Evolutionary conservation across 1,139 yeast species (phyloP), one percentile per base, ranked within the genome.

Genomic region (Blastobotrys illinoisensis): DNA sequence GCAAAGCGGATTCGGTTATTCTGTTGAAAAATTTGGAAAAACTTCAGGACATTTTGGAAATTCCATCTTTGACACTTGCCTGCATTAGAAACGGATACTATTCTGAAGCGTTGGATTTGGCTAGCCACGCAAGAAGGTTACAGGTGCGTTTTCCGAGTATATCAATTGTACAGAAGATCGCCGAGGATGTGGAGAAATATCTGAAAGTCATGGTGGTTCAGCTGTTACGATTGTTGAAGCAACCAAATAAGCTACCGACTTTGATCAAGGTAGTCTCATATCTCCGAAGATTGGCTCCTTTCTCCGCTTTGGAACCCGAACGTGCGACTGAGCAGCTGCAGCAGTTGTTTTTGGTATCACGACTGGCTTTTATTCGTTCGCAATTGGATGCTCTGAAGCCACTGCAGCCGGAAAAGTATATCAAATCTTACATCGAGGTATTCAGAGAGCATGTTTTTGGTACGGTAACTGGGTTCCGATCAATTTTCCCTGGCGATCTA

Each of bases 81-180:
- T 88, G 97, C 69, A 88, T 90, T 5, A 76, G 82, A 52, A 86
- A 87, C 53, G 97, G 97, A 0, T 88, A 88, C 66, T 93, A 90
- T 67, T 88, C 90, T 46, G 97, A 90, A 64, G 90, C 97, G 5
- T 78, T 91, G 43, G 96, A 88, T 61, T 80, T 88, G 16, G 84
- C 89, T 16, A 79, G 85, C 47, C 82, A 87, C 64, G 81, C 87
- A 0, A 80, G 83, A 58, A 77, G 95, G 50, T 73, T 91, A 44
- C 74, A 78, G 1, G 79, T 84, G 21, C 75, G 95, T 55, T 91
- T 85, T 68, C 88, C 89, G 1, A 79, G 80, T 44, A 74, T 87
- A 9, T 69, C 71, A 0, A 70, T 88, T 1, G 79, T 91, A 46
- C 74, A 71, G 26, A 74, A 77, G 36, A 81, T 90, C 13, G 66